These are phyloP conservation scores for Spatholobus suberectus DNA, from an alignment of 306 rosid species.

Conservation along the genomic window DNA sequence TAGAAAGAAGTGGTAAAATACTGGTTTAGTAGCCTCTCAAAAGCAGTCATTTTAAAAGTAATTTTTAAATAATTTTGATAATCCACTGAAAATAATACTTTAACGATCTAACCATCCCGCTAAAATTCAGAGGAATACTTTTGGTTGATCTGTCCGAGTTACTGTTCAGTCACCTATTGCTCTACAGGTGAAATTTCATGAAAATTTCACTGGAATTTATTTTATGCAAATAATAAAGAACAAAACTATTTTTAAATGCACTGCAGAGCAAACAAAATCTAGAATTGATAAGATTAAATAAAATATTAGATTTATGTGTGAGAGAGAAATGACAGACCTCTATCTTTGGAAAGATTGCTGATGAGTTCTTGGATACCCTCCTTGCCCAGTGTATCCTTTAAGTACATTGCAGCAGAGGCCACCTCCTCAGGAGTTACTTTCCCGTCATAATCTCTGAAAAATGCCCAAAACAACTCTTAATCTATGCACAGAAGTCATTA, in stretches of 20 bases:
- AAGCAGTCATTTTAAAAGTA: background rate
- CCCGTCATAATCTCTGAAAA: slow-evolving; percentile 90
- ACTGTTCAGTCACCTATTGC: slow-evolving; percentile 12
- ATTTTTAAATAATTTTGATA: background rate
- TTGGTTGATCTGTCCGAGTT: background rate
- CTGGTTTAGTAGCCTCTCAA: background rate
- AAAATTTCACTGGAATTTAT: slow-evolving; percentile 15
- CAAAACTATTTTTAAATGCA: background rate
- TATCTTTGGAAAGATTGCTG: slow-evolving; percentile 91
- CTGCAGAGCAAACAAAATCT: background rate
- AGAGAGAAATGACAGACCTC: slow-evolving; percentile 50
- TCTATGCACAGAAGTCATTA: slow-evolving; percentile 16
- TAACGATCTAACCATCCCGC: background rate
- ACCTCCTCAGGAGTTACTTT: slow-evolving; percentile 98
- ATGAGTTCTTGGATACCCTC: slow-evolving; percentile 95
- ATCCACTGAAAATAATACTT: slow-evolving; percentile 4
- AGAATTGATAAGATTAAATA: slow-evolving; percentile 2
- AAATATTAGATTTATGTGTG: slow-evolving; percentile 9
- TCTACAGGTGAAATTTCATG: slow-evolving; percentile 22
- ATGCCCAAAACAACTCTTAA: background rate
- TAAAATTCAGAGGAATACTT: background rate
- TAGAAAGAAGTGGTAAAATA: background rate
- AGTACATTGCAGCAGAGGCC: slow-evolving; percentile 89
- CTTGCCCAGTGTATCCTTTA: slow-evolving; percentile 87
- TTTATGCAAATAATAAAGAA: background rate